Evolutionary conservation across 495 filamentous ascomycete species (phyloP).

Genomic region (Penicillium coprophilum): DNA sequence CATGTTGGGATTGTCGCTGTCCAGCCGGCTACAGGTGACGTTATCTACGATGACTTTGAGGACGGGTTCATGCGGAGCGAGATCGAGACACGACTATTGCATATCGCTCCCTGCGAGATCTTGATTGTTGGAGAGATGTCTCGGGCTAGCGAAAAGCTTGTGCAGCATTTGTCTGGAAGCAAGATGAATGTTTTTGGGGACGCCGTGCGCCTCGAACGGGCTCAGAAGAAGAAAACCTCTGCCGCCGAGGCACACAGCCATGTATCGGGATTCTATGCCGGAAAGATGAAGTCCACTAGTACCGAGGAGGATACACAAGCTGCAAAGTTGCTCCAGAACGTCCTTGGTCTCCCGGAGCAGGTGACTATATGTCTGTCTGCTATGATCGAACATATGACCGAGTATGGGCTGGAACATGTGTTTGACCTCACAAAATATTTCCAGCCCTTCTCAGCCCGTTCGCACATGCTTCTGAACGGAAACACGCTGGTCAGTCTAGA

Average conservation of each 20-base stretch:
- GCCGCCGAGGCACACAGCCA: constrained; percentile 84
- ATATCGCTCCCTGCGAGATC: constrained; percentile 95
- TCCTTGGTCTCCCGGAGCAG: constrained; percentile 78
- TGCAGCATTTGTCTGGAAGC: constrained; percentile 85
- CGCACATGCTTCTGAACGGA: constrained; percentile 95
- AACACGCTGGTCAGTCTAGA: constrained; percentile 94
- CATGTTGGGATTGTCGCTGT: constrained; percentile 92
- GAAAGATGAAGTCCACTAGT: constrained; percentile 67
- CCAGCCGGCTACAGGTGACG: constrained; percentile 91
- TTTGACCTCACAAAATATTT: constrained; percentile 98
- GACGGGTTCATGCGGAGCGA: constrained; percentile 98
- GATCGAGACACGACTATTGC: constrained; percentile 88
- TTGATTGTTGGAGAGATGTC: constrained; percentile 92
- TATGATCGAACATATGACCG: constrained; percentile 92
- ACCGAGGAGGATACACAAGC: constrained; percentile 48
- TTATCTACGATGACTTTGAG: constrained; percentile 95
- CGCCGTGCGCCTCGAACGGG: constrained; percentile 76
- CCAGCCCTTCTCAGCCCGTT: constrained; percentile 89
- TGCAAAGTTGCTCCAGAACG: constrained; percentile 73
- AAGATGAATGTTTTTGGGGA: constrained; percentile 93
- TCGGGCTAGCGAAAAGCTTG: constrained; percentile 88
- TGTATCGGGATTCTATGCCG: constrained; percentile 91
- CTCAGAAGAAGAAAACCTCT: constrained; percentile 73
- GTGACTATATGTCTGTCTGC: constrained; percentile 91
- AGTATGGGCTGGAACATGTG: constrained; percentile 94